phyloP scores from a whole-genome alignment of 2,329 filamentous ascomycete genomes.

The Chalaropsis ovoidea region DNA sequence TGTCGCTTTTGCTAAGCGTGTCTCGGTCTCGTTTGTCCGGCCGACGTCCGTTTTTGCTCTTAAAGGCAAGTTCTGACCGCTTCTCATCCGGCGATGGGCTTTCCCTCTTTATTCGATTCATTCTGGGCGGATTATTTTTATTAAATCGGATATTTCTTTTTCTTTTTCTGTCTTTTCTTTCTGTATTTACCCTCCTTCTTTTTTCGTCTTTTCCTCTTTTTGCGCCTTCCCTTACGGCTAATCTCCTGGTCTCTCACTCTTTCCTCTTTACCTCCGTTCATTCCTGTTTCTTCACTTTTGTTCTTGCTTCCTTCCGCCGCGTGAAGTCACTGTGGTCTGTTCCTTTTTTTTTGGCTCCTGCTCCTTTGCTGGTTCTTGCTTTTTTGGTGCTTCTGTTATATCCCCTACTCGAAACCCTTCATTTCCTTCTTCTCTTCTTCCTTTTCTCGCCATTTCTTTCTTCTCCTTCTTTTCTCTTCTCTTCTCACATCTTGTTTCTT shows the following conservation, averaged over 20 bases:
- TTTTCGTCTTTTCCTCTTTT: conserved; percentile 11
- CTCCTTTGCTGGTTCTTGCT: conserved; percentile 2
- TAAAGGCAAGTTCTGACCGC: not conserved
- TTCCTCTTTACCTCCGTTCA: not conserved
- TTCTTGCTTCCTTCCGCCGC: conserved; percentile 17
- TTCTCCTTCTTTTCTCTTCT: not conserved
- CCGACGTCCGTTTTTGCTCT: not conserved
- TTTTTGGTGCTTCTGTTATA: conserved; percentile 8
- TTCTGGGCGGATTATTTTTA: not conserved
- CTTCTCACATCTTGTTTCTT: not conserved
- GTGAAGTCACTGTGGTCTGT: conserved; percentile 25
- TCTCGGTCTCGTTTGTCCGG: no score
- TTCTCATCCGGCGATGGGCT: not conserved
- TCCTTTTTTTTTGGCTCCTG: not conserved
- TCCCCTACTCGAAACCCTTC: not conserved
- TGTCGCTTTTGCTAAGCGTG: not conserved
- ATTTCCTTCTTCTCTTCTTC: not conserved
- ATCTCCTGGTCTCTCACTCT: not conserved
- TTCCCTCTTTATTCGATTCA: not conserved
- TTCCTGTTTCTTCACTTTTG: not conserved
- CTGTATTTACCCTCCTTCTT: not conserved
- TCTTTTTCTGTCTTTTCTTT: not conserved
- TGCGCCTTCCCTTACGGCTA: not conserved
- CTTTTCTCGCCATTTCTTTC: not conserved
- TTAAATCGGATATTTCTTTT: not conserved